Evolutionary conservation across 1,284 basidiomycete species (phyloP).

Genomic region (Psilocybe mexicana): DNA sequence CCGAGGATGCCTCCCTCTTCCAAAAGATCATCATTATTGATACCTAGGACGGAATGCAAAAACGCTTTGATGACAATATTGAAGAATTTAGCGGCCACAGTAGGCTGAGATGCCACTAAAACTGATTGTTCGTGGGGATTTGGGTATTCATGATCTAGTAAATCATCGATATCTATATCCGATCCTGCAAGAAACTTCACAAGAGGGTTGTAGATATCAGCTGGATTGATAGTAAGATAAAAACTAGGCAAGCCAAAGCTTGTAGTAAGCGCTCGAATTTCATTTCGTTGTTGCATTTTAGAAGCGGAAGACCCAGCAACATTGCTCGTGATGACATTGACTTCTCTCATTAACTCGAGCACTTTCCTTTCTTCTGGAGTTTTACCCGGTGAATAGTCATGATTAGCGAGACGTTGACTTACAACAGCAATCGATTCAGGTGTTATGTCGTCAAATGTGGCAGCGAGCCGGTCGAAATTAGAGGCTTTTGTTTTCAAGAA

Average conservation of each 20-base stretch:
- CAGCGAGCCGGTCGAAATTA: slow-evolving; percentile 25
- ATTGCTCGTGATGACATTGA: slow-evolving; percentile 30
- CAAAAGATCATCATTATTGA: background rate
- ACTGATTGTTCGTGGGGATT: background rate
- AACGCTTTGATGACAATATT: slow-evolving; percentile 11
- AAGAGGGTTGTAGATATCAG: slow-evolving; percentile 37
- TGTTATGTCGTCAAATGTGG: slow-evolving; percentile 21
- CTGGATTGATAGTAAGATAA: slow-evolving; percentile 44
- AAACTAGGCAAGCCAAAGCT: slow-evolving; percentile 27
- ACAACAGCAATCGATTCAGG: slow-evolving; percentile 22
- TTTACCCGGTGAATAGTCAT: slow-evolving; percentile 20
- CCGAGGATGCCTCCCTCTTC: background rate
- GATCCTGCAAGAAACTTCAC: slow-evolving; percentile 33
- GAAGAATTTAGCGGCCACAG: slow-evolving; percentile 15
- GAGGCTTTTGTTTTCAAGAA: slow-evolving; percentile 26
- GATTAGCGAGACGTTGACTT: slow-evolving; percentile 19
- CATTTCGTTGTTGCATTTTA: slow-evolving; percentile 32
- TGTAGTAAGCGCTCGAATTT: slow-evolving; percentile 35
- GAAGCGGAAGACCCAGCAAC: slow-evolving; percentile 34
- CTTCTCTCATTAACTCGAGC: slow-evolving; percentile 33
- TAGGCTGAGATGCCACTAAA: slow-evolving; percentile 6
- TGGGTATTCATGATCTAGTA: background rate
- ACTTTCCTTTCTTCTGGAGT: slow-evolving; percentile 28
- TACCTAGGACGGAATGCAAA: slow-evolving; percentile 6
- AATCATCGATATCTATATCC: slow-evolving; percentile 23